Evolutionary conservation across 345 rosid species (phyloP).

Genomic region (Citrus cavaleriei): DNA sequence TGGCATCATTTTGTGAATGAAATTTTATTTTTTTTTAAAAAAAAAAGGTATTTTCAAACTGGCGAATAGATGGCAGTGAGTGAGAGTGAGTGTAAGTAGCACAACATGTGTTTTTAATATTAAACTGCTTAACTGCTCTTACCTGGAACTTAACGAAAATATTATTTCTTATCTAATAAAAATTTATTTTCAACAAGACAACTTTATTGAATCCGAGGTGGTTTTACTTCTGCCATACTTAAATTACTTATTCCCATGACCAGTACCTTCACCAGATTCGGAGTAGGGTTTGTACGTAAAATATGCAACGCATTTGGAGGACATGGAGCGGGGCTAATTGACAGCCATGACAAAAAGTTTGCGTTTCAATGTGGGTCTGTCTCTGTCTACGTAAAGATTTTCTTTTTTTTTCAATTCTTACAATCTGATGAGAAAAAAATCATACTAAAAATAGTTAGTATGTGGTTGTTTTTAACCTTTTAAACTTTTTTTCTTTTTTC

Average conservation of each 20-base stretch:
- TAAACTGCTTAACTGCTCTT: not conserved
- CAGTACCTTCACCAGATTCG: slow-evolving; percentile 34
- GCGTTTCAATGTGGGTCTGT: slow-evolving; percentile 4
- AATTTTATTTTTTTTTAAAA: no score
- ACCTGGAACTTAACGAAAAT: slow-evolving; percentile 18
- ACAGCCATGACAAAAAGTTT: slow-evolving; percentile 13
- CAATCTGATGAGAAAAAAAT: no score
- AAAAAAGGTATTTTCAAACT: slow-evolving; percentile 29
- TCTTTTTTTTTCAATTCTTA: not conserved
- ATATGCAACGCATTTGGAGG: not conserved
- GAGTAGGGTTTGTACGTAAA: slow-evolving; percentile 15
- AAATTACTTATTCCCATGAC: slow-evolving; percentile 19
- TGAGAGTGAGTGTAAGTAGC: slow-evolving; percentile 29
- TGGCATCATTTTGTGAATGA: slow-evolving; percentile 32
- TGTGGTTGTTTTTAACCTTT: not conserved
- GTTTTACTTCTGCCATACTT: slow-evolving; percentile 18
- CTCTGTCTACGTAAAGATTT: not conserved
- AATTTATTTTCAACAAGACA: slow-evolving; percentile 13
- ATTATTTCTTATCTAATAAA: not conserved
- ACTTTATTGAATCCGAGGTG: slow-evolving; percentile 38
- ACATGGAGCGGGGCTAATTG: not conserved
- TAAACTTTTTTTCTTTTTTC: not conserved
- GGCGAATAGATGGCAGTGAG: slow-evolving; percentile 42
- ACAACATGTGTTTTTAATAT: slow-evolving; percentile 6
- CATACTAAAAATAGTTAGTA: not conserved